These are phyloP conservation scores for Suhomyces terraborum DNA, from an alignment of 1,139 yeast genomes.

Conservation along the genomic window DNA sequence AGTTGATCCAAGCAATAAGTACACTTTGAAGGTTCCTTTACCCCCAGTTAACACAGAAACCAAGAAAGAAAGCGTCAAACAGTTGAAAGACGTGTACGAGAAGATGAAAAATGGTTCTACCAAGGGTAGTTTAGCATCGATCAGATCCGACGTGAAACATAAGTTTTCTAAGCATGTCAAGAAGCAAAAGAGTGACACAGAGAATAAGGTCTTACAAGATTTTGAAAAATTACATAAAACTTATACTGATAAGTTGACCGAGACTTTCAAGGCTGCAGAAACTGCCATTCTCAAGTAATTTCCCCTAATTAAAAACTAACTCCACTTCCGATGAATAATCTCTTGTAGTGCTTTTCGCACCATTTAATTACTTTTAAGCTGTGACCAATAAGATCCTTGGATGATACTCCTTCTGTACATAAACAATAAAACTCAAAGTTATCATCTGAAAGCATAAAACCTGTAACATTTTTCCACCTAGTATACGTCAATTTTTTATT, in stretches of 20 bases:
- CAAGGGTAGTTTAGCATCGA: slow-evolving; percentile 48
- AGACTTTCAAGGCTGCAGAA: slow-evolving; percentile 54
- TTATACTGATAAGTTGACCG: slow-evolving; percentile 58
- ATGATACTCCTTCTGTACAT: slow-evolving; percentile 29
- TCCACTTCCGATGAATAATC: slow-evolving; percentile 38
- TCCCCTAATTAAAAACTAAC: slow-evolving; percentile 22
- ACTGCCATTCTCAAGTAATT: slow-evolving; percentile 7
- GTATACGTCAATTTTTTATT: slow-evolving; percentile 40
- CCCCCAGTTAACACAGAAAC: slow-evolving; percentile 77
- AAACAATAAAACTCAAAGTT: slow-evolving; percentile 44
- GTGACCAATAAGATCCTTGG: slow-evolving; percentile 36
- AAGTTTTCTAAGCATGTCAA: slow-evolving; percentile 50
- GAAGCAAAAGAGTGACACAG: slow-evolving; percentile 57
- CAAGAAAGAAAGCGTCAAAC: slow-evolving; percentile 58
- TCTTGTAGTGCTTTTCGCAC: slow-evolving; percentile 39
- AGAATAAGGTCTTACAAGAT: slow-evolving; percentile 54
- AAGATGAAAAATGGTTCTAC: slow-evolving; percentile 56
- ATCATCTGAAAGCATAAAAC: slow-evolving; percentile 42
- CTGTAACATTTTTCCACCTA: slow-evolving; percentile 35
- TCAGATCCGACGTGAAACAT: slow-evolving; percentile 64
- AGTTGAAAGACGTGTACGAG: slow-evolving; percentile 65
- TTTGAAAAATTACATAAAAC: slow-evolving; percentile 70
- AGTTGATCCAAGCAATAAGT: slow-evolving; percentile 68
- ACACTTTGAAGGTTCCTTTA: slow-evolving; percentile 69
- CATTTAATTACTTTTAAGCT: slow-evolving; percentile 40